Conservation (phyloP, 352 stramenopile species). For the Phytopythium cucurbitacearum region DNA sequence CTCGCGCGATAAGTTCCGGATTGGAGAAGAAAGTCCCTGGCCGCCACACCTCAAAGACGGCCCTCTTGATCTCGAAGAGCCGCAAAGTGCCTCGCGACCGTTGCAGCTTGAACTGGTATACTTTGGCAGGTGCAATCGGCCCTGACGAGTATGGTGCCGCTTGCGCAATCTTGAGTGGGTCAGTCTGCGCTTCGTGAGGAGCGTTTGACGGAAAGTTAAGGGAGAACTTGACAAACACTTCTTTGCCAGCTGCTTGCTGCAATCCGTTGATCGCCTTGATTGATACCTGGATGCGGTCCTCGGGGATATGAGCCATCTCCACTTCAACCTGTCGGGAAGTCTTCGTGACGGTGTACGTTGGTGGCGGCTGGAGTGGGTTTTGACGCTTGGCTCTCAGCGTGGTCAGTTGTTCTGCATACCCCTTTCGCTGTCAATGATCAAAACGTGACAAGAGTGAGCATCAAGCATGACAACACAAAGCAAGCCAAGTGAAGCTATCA, state of each 20-base stretch:
- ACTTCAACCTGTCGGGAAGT: constrained; percentile 34
- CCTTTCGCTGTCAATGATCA: constrained; percentile 48
- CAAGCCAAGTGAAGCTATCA: background rate
- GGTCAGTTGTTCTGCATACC: constrained; percentile 42
- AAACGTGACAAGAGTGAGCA: background rate
- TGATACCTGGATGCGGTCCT: constrained; percentile 45
- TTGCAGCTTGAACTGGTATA: constrained; percentile 47
- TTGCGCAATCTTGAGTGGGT: constrained; percentile 24
- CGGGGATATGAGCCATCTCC: constrained; percentile 34
- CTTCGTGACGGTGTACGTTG: constrained; percentile 37
- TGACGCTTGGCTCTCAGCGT: constrained; percentile 46
- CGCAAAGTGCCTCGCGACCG: constrained; percentile 60
- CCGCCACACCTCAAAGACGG: constrained; percentile 71
- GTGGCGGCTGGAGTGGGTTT: constrained; percentile 44
- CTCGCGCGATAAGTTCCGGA: constrained; percentile 57
- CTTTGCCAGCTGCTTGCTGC: constrained; percentile 29
- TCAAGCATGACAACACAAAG: background rate
- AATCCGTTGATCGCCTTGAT: constrained; percentile 48
- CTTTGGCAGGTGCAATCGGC: constrained; percentile 15
- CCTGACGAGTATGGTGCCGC: constrained; percentile 23
- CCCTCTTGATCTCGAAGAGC: constrained; percentile 82
- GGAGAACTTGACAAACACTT: constrained; percentile 71
- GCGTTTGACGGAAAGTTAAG: constrained; percentile 57
- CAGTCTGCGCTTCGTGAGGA: constrained; percentile 60
- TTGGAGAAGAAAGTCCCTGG: constrained; percentile 55